Base-by-base conservation (phyloP, 129 eudicot genomes). In the Lactuca sativa region DNA sequence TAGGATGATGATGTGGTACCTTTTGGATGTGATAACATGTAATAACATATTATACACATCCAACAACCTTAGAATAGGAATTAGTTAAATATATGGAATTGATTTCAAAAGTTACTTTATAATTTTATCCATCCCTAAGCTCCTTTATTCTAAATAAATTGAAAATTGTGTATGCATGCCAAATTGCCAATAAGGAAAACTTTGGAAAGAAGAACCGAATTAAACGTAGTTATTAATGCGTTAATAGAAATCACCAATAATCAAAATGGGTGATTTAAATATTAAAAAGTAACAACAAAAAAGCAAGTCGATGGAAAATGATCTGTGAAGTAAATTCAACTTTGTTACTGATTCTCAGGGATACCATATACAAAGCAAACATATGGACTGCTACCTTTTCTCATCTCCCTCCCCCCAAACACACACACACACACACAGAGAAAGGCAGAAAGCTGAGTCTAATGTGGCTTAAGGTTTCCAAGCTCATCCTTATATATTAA, bases 341-440 rank as follows among this genome's bases (percentile, higher is more conserved):
- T 67, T 75, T 67, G 80, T 37, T 75, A 37, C 69, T 4, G 74
- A 75, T 75, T 75, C 80, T 75, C 56, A 8, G 80, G 80, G 80
- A 75, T 75, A 75, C 74, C 74, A 59, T 75, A 68, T 69, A 51
- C 56, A 74, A 75, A 67, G 74, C 74, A 67, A 48, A 75, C 78
- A 58, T 58, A 66, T 43, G 30, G 57, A 65, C 54, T 48, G 64
- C 41, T 33, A 57, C 21, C 74, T 67, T 75, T 75, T 75, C 56
- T 49, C 36, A 60, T 55, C 13, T 17, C 12, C 56, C 3, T 2
- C 30, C 30, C 30, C 30, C 30, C 30, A 25, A 1, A 25, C 30
- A 25, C 30, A 25, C 2, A 25, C 30, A 0, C 30, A 25, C 30
- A 25, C 30, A 25, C 30, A 25, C 30, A 25, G 2, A 25, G 30